Base-by-base conservation (phyloP, 1,284 basidiomycete genomes). In the Pholiota adiposa region DNA sequence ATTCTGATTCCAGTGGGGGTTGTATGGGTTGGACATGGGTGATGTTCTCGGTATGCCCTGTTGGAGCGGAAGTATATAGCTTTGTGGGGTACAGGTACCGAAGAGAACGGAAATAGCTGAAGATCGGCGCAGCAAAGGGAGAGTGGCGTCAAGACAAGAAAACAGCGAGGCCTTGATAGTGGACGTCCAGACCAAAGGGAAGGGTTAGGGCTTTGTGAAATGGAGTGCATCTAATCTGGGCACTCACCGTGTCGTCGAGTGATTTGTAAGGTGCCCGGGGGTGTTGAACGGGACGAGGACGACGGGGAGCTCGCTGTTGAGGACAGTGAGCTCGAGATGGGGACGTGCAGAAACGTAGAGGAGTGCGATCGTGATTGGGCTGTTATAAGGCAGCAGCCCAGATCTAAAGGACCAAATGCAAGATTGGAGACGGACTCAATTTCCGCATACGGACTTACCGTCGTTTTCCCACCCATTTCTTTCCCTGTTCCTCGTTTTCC, bases 21-120 rank as follows among this genome's bases (percentile, higher is more conserved):
- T 70, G 64, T 71, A 78, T 12, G 69, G 62, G 52, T 70, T 71
- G 51, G 74, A 64, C 77, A 79, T 78, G 49, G 54, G 29, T 31
- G 29, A 11, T 51, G 53, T 56, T 49, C 40, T 48, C 51, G 56
- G 41, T 48, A 19, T 34, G 38, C 36, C 36, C 25, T 50, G 19
- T 31, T 52, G 12, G 23, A 33, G n/a, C 31, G 27, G 31, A 46
- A 40, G 44, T 56, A 36, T 46, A 52, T 34, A 29, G 52, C 36
- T 25, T 52, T 19, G 21, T 41, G 34, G 57, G 33, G 16, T 19
- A 43, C 46, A 25, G 58, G 56, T 25, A 31, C 54, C 58, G 57
- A 60, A 51, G 54, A 60, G 46, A 40, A 46, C 48, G 56, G 57
- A 54, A 38, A 23, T 41, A 27, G 41, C n/a, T 12, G 53, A 51